Evolutionary conservation across 768 basidiomycete species (phyloP).

Genomic region (Tephrocybe sp.): DNA sequence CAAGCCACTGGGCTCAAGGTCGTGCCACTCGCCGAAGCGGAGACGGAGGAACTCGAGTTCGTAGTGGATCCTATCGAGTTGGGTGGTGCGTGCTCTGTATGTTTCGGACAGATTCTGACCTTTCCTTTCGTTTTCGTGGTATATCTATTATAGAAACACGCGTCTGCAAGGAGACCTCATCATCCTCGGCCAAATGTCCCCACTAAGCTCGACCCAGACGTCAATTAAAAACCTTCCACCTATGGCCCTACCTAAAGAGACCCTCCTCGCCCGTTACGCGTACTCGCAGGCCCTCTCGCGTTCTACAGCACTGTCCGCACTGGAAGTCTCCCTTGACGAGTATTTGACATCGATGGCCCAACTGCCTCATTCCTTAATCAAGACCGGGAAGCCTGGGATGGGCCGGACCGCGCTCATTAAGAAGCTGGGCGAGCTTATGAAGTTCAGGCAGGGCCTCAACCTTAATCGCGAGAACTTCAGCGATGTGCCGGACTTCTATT

Average conservation of each 20-base stretch:
- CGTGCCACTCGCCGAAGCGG: conserved; percentile 61
- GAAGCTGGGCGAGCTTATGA: conserved; percentile 90
- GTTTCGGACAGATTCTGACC: not conserved
- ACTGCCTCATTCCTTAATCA: conserved; percentile 72
- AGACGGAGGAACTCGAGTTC: conserved; percentile 92
- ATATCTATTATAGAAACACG: conserved; percentile 55
- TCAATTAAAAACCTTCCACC: conserved; percentile 45
- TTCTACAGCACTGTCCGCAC: conserved; percentile 81
- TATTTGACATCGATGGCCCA: conserved; percentile 83
- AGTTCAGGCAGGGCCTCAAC: conserved; percentile 89
- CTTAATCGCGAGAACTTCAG: conserved; percentile 87
- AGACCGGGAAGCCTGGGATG: conserved; percentile 84
- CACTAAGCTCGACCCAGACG: conserved; percentile 53
- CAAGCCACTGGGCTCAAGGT: conserved; percentile 59
- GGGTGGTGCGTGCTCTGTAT: conserved; percentile 31
- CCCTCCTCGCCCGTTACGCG: conserved; percentile 84
- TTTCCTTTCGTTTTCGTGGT: conserved; percentile 2
- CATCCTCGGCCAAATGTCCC: conserved; percentile 73
- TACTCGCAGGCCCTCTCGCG: conserved; percentile 90
- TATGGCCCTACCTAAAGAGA: conserved; percentile 63
- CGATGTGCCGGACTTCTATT: conserved; percentile 91
- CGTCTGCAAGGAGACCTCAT: conserved; percentile 91
- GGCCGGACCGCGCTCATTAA: conserved; percentile 81
- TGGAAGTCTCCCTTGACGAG: conserved; percentile 82
- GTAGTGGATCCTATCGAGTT: conserved; percentile 90